Evolutionary conservation across 495 filamentous ascomycete genomes (phyloP).

Genomic region (Xylaria intraflava): DNA sequence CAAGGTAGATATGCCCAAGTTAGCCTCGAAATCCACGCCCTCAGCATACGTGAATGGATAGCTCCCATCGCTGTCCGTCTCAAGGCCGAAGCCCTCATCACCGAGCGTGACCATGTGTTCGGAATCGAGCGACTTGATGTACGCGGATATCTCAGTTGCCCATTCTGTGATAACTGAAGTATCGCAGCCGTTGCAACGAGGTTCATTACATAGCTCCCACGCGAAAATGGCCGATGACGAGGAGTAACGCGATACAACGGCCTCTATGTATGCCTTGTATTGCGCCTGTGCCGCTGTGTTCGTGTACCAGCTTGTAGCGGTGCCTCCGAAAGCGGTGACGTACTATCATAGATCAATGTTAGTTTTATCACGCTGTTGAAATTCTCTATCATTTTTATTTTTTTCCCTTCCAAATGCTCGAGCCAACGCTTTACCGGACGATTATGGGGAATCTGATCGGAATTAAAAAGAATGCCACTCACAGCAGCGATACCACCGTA

Average conservation of each 20-base stretch:
- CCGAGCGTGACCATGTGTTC: slow-evolving; percentile 48
- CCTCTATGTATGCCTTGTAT: slow-evolving; percentile 48
- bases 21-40: slow-evolving; percentile 58
- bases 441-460: background rate
- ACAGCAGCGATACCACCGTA: slow-evolving; percentile 39
- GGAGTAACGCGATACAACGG: slow-evolving; percentile 44
- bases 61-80: slow-evolving; percentile 41
- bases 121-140: slow-evolving; percentile 46
- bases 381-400: too few relatives aligned
- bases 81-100: slow-evolving; percentile 46
- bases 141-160: slow-evolving; percentile 41
- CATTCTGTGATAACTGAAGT: slow-evolving; percentile 37
- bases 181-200: slow-evolving; percentile 39
- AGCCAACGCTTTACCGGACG: too few relatives aligned
- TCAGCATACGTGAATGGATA: slow-evolving; percentile 55
- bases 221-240: slow-evolving; percentile 45
- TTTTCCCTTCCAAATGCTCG: too few relatives aligned
- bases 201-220: slow-evolving; percentile 54
- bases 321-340: slow-evolving; percentile 50
- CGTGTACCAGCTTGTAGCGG: slow-evolving; percentile 24
- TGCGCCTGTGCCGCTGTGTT: slow-evolving; percentile 20
- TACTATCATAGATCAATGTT: slow-evolving; percentile 34
- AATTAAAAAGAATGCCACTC: slow-evolving; percentile 5
- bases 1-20: slow-evolving; percentile 50
- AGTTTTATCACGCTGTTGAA: too few relatives aligned